Base-by-base conservation (phyloP, 371 early-diverging fungal species). In the Nematocida homosporus region DNA sequence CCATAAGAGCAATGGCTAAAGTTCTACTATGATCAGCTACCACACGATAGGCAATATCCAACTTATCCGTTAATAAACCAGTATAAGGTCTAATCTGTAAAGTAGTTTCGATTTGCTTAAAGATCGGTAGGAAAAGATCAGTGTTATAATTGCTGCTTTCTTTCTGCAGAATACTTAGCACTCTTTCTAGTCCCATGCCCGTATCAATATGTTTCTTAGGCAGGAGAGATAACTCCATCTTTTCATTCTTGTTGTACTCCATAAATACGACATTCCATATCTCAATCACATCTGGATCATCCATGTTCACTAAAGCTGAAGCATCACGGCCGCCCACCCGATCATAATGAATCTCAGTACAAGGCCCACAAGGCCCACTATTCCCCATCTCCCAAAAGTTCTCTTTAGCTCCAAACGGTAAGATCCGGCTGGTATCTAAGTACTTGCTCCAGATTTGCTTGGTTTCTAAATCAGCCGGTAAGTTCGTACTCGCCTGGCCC, bases 301-400 rank as follows among this genome's bases (percentile, higher is more conserved):
- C 99, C 88, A 88, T 84, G 86, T 99, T 97, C 67, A 99, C 99
- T 41, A 97, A 86, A 60, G 85, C 80, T 18, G 93, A 86, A 30
- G 94, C 97, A 85, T 97, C 89, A 66, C 97, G 91, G 20, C 51
- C 60, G 23, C 89, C 90, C 76, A 95, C 93, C 69, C 96, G 88
- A 86, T 99, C 99, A 82, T 89, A 99, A 85, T 99, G 99, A 79
- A 99, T 91, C 86, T 99, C 99, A 53, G 91, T 91, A 86, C 99
- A 96, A 37, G 97, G 97, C 44, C 99, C 99, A 82, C 99, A 99
- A n/a, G 99, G 99, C 27, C 99, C 99, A 59, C 89, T 89, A 67
- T 93, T 94, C 56, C 97, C 97, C 97, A 97, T 96, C 87, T 98
- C 95, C 99, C 99, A 98, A 83, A 98, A 98, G 88, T 98, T 98